These are phyloP conservation scores for Pseudogymnoascus sp. DNA, from an alignment of 2,329 filamentous ascomycete genomes.

Conservation along the genomic window DNA sequence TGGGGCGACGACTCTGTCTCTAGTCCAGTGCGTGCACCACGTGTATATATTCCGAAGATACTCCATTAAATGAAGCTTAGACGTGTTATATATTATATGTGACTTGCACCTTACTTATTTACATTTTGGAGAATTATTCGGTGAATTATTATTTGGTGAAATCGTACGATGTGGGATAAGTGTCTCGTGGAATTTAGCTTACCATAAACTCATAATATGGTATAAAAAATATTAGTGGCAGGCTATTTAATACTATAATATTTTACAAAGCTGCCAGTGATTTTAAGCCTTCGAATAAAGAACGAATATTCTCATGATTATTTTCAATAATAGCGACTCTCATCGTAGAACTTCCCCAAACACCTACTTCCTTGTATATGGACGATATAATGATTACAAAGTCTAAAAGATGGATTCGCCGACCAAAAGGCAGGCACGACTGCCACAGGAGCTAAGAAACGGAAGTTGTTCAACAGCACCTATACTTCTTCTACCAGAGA, in stretches of 20 bases:
- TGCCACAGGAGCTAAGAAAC: background rate
- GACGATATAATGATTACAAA: background rate
- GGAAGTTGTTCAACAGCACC: background rate
- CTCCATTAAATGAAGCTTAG: too few species aligned
- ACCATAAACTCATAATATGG: background rate
- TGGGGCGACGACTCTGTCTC: background rate
- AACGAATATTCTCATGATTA: too few species aligned
- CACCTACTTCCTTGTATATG: too few species aligned
- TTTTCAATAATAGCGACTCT: too few species aligned
- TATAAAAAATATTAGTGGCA: background rate
- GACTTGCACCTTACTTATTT: background rate
- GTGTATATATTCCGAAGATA: background rate
- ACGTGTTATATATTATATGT: background rate
- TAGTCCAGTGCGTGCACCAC: background rate
- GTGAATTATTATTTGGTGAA: background rate
- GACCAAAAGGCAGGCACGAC: background rate
- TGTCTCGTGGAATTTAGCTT: background rate
- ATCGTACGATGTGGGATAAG: background rate
- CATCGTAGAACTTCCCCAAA: too few species aligned
- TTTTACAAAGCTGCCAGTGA: too few species aligned
- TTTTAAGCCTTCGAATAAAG: too few species aligned
- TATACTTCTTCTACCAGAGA: background rate
- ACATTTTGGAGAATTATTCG: background rate
- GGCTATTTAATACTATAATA: background rate
- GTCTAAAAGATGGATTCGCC: background rate